Percentiles rank a stretch among this genome's conserved stretches.
Conservation (phyloP, 1,284 basidiomycete genomes). For the Heterobasidion occidentale region DNA sequence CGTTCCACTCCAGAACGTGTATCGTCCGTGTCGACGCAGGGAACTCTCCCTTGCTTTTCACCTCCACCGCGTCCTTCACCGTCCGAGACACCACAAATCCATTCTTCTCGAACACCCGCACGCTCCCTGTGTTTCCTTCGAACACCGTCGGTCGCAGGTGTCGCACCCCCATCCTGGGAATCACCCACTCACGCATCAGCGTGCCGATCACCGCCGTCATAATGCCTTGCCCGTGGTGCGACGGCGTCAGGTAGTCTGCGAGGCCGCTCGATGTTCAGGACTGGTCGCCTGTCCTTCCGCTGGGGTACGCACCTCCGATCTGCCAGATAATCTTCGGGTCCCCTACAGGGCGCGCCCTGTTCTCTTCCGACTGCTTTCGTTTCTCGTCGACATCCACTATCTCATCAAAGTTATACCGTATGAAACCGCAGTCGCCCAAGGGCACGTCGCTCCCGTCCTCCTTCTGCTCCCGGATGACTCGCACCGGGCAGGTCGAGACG, state of each 20-base stretch:
- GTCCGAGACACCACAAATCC: constrained; percentile 41
- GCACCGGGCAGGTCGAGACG: constrained; percentile 33
- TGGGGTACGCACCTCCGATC: constrained; percentile 33
- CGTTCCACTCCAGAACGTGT: constrained; percentile 18
- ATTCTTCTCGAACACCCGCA: constrained; percentile 56
- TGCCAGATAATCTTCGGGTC: constrained; percentile 45
- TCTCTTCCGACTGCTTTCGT: constrained; percentile 25
- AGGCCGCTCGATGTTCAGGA: neutral
- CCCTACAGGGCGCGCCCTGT: constrained; percentile 28
- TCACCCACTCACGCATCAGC: constrained; percentile 45
- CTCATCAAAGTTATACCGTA: constrained; percentile 26
- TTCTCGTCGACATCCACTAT: constrained; percentile 24
- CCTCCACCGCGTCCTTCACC: constrained; percentile 27
- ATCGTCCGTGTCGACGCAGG: constrained; percentile 15
- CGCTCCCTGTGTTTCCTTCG: constrained; percentile 46
- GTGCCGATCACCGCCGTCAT: constrained; percentile 52
- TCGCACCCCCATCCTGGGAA: constrained; percentile 49
- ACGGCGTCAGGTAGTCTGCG: constrained; percentile 45
- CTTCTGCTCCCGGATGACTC: constrained; percentile 35
- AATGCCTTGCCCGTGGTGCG: constrained; percentile 56
- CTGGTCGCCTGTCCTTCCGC: neutral
- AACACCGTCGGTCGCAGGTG: constrained; percentile 37
- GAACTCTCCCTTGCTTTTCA: constrained; percentile 20
- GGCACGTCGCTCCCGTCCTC: constrained; percentile 40
- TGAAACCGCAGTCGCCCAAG: constrained; percentile 35